These are phyloP conservation scores for Leavenworthia alabamica DNA, from an alignment of 345 rosid species.

Conservation along the genomic window DNA sequence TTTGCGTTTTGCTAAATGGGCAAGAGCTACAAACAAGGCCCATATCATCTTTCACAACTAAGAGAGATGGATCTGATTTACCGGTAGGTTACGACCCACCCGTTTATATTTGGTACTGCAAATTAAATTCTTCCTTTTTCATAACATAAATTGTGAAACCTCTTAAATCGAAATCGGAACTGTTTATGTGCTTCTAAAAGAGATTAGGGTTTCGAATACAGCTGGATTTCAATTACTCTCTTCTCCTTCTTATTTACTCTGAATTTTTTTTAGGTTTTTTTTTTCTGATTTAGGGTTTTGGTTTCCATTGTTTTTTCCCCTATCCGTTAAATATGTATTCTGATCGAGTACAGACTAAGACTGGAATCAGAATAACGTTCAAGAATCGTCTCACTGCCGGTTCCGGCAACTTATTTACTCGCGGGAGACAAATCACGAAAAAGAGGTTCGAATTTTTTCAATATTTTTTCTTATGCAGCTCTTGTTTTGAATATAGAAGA, in stretches of 20 bases:
- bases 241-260: background rate
- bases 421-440: constrained; percentile 46
- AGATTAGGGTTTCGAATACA: background rate
- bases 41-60: no score
- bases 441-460: constrained; percentile 73
- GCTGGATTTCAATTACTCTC: background rate
- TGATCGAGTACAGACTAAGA: constrained; percentile 54
- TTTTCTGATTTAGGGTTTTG: constrained; percentile 7
- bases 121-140: background rate
- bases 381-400: constrained; percentile 61
- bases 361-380: constrained; percentile 38
- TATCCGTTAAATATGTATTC: constrained; percentile 54
- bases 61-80: no score
- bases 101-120: background rate
- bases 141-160: background rate
- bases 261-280: no score
- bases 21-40: no score
- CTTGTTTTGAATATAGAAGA: background rate
- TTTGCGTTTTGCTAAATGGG: no score
- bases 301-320: background rate
- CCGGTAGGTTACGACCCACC: background rate
- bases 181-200: background rate
- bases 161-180: background rate
- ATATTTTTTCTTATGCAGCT: background rate
- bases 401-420: constrained; percentile 37